A percentile compares a stretch with the other conserved stretches of the same genome.
These are phyloP conservation scores for Spiraea crenata DNA, from an alignment of 331 rosid genomes.

Conservation along the genomic window DNA sequence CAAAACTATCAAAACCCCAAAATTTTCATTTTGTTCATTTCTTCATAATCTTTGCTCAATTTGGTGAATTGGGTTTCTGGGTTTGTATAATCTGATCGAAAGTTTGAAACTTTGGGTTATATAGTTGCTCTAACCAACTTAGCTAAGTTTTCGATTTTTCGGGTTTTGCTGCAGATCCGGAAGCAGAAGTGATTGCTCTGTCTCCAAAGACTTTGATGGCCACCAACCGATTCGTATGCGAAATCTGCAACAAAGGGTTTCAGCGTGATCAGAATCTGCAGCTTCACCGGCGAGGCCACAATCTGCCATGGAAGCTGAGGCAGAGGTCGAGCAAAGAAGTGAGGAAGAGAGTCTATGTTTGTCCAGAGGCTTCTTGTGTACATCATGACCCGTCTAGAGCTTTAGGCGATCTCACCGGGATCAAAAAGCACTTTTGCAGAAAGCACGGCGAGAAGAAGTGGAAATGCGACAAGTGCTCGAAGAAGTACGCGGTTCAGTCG, in stretches of 20 bases:
- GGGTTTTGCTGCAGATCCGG: conserved; percentile 59
- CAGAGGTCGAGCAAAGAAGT: conserved; percentile 84
- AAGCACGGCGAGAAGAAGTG: conserved; percentile 97
- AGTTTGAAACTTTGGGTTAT: too few species aligned
- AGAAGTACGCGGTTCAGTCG: conserved; percentile 92
- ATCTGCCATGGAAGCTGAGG: conserved; percentile 90
- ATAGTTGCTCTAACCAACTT: too few species aligned
- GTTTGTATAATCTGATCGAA: neutral
- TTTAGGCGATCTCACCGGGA: conserved; percentile 87
- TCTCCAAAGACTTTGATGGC: conserved; percentile 87
- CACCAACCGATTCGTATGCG: conserved; percentile 84
- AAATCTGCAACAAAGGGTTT: conserved; percentile 91
- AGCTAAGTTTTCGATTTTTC: neutral
- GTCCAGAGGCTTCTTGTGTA: conserved; percentile 84
- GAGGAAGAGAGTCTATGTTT: conserved; percentile 81
- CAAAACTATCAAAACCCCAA: neutral
- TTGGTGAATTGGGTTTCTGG: neutral
- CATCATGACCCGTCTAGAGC: conserved; percentile 91
- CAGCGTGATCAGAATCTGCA: conserved; percentile 95
- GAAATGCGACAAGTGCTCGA: conserved; percentile 91
- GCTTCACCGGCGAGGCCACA: conserved; percentile 89
- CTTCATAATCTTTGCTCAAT: neutral
- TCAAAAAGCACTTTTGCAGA: conserved; percentile 87
- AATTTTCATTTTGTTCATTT: neutral
- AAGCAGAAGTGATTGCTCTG: conserved; percentile 88